Base-by-base conservation (phyloP, 257 asterid species). In the Jacaranda copaia region DNA sequence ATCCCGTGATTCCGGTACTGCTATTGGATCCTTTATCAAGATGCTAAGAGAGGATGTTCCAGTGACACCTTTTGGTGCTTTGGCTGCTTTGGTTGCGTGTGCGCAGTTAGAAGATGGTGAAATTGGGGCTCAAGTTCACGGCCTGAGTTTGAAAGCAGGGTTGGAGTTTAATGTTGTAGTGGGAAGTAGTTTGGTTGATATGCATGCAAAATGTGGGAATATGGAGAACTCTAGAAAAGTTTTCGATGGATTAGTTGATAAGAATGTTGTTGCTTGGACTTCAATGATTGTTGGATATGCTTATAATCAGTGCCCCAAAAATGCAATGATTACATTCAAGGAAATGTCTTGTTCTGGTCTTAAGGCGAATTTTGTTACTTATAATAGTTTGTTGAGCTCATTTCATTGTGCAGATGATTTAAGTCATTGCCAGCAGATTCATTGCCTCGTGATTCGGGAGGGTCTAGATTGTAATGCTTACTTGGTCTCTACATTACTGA, bases 161-260 rank as follows among this genome's bases (percentile, higher is more conserved):
- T 76, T 88, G 68, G 83, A 55, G 68, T 65, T 42, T 57, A 75
- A 88, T 73, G 75, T 84, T 68, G 91, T 76, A 4, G 93, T 89
- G 32, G 93, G 88, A 49, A 85, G 95, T 74, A 86, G 84, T 80
- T 86, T 89, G 87, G 83, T 89, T 81, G 87, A 88, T 81, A 81
- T 86, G 91, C 88, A 89, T 59, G 85, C 90, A 6, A 88, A 85
- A 66, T 85, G 86, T 72, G 75, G 60, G 52, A 46, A 74, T 60
- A 36, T 86, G 77, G 91, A 77, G 70, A 79, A 67, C 56, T 86
- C 93, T 8, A 80, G 81, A 76, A 82, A 79, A 57, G 86, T 87
- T 76, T 91, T 91, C 15, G 75, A 85, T 80, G 77, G 75, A 48
- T 70, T 89, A 82, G 14, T 42, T 32, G 75, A 78, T 51, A 89